Evolutionary conservation across 2,329 filamentous ascomycete species (phyloP).

Genomic region (Alternaria burnsii): DNA sequence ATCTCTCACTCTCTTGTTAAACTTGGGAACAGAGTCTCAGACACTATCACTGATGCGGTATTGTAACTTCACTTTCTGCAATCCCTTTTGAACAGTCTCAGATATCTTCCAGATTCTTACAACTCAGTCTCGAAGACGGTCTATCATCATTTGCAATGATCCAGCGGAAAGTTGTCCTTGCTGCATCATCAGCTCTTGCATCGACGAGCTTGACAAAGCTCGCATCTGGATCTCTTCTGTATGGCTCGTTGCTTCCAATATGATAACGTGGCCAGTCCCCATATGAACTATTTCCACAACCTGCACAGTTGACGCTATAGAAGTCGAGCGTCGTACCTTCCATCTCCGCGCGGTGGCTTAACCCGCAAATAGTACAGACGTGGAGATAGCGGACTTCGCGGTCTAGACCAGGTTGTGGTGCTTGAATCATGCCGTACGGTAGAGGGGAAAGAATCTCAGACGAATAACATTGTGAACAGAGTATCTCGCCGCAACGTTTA

Average conservation of each 20-base stretch:
- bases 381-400: conserved; percentile 22
- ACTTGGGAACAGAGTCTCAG: neutral
- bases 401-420: neutral
- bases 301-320: conserved; percentile 19
- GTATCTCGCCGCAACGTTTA: conserved; percentile 8
- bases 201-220: conserved; percentile 22
- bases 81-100: neutral
- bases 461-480: conserved; percentile 18
- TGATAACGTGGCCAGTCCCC: conserved; percentile 26
- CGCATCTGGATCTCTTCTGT: conserved; percentile 22
- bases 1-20: neutral
- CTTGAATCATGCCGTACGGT: conserved; percentile 22
- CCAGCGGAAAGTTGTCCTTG: conserved; percentile 12
- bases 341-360: conserved; percentile 26
- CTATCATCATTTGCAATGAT: conserved; percentile 8
- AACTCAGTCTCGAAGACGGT: neutral
- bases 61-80: neutral
- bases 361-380: conserved; percentile 20
- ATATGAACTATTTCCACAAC: conserved; percentile 18
- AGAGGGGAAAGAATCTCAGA: conserved; percentile 22
- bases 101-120: neutral
- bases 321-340: conserved; percentile 20
- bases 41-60: neutral
- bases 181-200: conserved; percentile 16
- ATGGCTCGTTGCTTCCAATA: conserved; percentile 23